These are phyloP conservation scores for Scleromitrula shiraiana DNA, from an alignment of 2,329 filamentous ascomycete species.

Conservation along the genomic window DNA sequence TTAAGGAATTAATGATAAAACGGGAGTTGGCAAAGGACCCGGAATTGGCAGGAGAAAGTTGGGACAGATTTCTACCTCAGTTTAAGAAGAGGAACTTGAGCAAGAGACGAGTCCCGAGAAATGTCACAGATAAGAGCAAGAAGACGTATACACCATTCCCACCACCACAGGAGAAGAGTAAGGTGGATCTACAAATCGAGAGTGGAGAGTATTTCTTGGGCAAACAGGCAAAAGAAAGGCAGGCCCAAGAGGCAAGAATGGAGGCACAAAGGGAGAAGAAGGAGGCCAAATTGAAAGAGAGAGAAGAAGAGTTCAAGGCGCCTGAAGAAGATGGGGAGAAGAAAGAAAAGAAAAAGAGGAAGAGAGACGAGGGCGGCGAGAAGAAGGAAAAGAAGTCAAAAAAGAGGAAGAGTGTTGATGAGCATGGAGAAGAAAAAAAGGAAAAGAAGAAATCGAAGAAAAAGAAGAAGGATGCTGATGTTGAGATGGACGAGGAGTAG, in stretches of 20 bases:
- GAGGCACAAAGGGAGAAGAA: slow-evolving; percentile 83
- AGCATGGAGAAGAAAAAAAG: slow-evolving; percentile 43
- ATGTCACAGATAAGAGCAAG: slow-evolving; percentile 86
- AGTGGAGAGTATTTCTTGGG: slow-evolving; percentile 93
- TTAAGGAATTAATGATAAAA: slow-evolving; percentile 94
- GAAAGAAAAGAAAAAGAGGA: slow-evolving; percentile 46
- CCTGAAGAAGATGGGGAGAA: slow-evolving; percentile 63
- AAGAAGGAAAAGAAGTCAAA: slow-evolving; percentile 19
- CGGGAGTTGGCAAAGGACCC: slow-evolving; percentile 86
- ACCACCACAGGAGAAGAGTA: slow-evolving; percentile 95
- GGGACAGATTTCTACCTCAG: slow-evolving; percentile 93
- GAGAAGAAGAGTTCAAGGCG: slow-evolving; percentile 78
- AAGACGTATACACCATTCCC: slow-evolving; percentile 97
- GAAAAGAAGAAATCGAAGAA: slow-evolving; percentile 28
- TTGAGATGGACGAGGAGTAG: slow-evolving; percentile 8
- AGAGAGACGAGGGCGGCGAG: slow-evolving; percentile 20
- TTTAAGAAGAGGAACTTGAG: slow-evolving; percentile 91
- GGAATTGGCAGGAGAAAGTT: slow-evolving; percentile 77
- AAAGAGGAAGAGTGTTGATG: slow-evolving; percentile 8
- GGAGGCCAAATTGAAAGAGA: slow-evolving; percentile 77
- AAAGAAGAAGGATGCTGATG: slow-evolving; percentile 12
- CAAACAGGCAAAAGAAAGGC: slow-evolving; percentile 86
- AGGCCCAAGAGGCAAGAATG: slow-evolving; percentile 67
- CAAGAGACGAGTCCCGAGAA: slow-evolving; percentile 73
- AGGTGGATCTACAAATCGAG: slow-evolving; percentile 96